Evolutionary conservation across 2,329 filamentous ascomycete genomes (phyloP).

Genomic region (Aspergillus texensis): DNA sequence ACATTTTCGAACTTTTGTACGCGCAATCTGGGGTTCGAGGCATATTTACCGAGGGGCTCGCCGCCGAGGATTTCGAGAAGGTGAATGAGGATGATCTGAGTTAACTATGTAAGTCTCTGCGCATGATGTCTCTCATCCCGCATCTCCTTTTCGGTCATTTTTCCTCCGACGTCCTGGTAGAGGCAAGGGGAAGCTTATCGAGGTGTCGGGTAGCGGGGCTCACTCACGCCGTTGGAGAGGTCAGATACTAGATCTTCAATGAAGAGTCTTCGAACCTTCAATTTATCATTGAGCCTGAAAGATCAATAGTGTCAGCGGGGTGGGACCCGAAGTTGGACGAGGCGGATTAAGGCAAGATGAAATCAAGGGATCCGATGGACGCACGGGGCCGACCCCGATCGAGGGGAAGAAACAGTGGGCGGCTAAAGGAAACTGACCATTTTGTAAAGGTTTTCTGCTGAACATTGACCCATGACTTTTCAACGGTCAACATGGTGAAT

Average conservation of each 20-base stretch:
- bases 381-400: background rate
- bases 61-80: constrained; percentile 93
- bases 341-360: background rate
- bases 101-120: constrained; percentile 4
- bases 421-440: constrained; percentile 61
- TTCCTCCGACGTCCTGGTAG: background rate
- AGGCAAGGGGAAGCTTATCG: background rate
- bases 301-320: background rate
- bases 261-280: constrained; percentile 74
- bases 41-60: constrained; percentile 95
- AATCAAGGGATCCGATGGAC: background rate
- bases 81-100: constrained; percentile 88
- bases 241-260: constrained; percentile 87
- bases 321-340: background rate
- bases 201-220: constrained; percentile 6
- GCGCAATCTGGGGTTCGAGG: constrained; percentile 90
- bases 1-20: constrained; percentile 98
- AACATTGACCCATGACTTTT: constrained; percentile 71
- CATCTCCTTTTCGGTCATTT: background rate
- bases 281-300: constrained; percentile 91
- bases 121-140: too few species aligned
- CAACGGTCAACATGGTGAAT: constrained; percentile 50
- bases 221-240: constrained; percentile 86
- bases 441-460: constrained; percentile 99
- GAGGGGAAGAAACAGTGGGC: background rate